Evolutionary conservation across 257 asterid genomes (phyloP).

Genomic region (Solanum arcanum): DNA sequence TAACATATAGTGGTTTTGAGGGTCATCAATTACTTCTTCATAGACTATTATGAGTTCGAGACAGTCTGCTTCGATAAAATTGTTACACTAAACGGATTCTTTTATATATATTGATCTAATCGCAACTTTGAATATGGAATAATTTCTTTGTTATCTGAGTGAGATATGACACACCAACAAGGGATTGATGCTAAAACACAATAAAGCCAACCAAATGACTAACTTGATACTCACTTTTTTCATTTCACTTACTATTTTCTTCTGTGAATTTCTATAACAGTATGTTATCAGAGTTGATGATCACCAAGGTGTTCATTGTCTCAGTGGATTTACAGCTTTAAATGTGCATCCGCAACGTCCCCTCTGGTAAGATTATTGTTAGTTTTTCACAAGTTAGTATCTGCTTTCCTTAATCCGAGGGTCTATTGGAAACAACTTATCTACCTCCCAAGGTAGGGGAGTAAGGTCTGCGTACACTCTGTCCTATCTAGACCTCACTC

Average conservation of each 20-base stretch:
- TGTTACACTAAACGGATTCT: neutral
- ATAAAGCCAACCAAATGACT: neutral
- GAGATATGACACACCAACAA: neutral
- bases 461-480: neutral
- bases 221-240: neutral
- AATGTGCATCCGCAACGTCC: slow-evolving; percentile 19
- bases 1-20: neutral
- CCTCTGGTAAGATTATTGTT: slow-evolving; percentile 12
- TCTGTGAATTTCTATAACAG: neutral
- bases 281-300: slow-evolving; percentile 14
- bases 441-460: neutral
- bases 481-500: neutral
- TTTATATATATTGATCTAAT: neutral
- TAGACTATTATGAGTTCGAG: neutral
- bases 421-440: neutral
- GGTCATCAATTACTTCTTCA: neutral
- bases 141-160: neutral
- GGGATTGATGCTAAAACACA: neutral
- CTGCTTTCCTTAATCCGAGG: neutral
- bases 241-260: neutral
- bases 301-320: slow-evolving; percentile 3
- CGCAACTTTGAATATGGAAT: neutral
- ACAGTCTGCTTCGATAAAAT: neutral
- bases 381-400: neutral
- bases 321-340: slow-evolving; percentile 22